These are phyloP conservation scores for Eremothecium coryli DNA, from an alignment of 1,139 yeast species.

Conservation along the genomic window DNA sequence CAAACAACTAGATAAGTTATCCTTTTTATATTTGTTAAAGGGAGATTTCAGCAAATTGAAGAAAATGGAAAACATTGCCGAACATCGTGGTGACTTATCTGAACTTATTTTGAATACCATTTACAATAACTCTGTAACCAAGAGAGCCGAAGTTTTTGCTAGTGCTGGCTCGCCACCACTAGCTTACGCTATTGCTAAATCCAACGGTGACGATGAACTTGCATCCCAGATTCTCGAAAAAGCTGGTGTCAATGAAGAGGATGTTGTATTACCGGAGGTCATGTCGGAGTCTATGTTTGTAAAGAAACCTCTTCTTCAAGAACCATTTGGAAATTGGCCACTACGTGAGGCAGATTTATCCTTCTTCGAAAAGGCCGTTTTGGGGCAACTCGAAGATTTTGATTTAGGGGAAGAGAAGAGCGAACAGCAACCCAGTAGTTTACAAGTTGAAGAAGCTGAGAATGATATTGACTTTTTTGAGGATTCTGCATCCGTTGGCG, in stretches of 20 bases:
- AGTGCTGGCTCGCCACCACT: constrained; percentile 77
- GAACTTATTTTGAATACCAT: constrained; percentile 78
- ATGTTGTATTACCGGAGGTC: constrained; percentile 54
- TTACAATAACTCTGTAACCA: constrained; percentile 64
- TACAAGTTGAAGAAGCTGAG: constrained; percentile 21
- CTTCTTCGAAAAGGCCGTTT: constrained; percentile 75
- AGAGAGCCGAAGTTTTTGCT: constrained; percentile 65
- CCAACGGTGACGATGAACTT: constrained; percentile 68
- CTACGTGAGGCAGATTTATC: constrained; percentile 62
- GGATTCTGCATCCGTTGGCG: constrained; percentile 40
- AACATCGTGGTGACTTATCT: constrained; percentile 72
- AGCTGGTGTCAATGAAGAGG: constrained; percentile 55
- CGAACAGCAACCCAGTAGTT: constrained; percentile 13
- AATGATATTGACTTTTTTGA: constrained; percentile 28
- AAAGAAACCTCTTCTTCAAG: constrained; percentile 17
- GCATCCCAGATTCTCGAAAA: constrained; percentile 65
- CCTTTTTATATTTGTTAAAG: constrained; percentile 75
- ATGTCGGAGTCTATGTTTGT: constrained; percentile 15
- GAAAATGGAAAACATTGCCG: constrained; percentile 87
- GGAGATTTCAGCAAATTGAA: constrained; percentile 69
- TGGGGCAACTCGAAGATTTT: constrained; percentile 67
- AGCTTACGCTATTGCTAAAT: constrained; percentile 88
- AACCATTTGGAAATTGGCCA: constrained; percentile 62
- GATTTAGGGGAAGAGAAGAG: constrained; percentile 31
- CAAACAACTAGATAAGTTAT: constrained; percentile 76